phyloP scores from a whole-genome alignment of 768 basidiomycete genomes.

The Pulveroboletus sp. region DNA sequence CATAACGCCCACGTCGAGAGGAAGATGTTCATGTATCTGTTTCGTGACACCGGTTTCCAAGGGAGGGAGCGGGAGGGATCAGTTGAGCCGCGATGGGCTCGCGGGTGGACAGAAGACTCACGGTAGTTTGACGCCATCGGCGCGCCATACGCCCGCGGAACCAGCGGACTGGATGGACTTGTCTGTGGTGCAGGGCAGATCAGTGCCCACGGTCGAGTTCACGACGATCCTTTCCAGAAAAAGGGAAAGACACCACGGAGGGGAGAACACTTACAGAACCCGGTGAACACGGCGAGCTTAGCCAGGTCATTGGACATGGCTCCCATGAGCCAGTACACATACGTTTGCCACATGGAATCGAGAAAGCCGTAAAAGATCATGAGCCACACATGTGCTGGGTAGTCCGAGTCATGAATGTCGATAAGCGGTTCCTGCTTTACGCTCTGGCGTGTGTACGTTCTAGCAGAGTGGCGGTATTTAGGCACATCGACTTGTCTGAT shows the following conservation, averaged over 20 bases:
- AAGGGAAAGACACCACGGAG: too few species aligned
- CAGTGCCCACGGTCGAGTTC: background rate
- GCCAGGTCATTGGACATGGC: constrained; percentile 80
- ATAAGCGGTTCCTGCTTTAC: constrained; percentile 45
- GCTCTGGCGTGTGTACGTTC: constrained; percentile 54
- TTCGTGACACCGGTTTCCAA: background rate
- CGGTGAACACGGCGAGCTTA: constrained; percentile 76
- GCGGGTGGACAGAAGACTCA: constrained; percentile 33
- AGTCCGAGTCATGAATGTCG: constrained; percentile 55
- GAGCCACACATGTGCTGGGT: constrained; percentile 54
- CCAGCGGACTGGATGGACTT: constrained; percentile 76
- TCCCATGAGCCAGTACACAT: constrained; percentile 81
- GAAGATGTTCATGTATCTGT: constrained; percentile 66
- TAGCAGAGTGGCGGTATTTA: background rate
- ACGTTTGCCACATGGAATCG: constrained; percentile 84
- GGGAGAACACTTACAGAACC: constrained; percentile 59
- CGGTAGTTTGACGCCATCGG: constrained; percentile 60
- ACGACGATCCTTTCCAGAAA: background rate
- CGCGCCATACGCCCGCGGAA: constrained; percentile 67
- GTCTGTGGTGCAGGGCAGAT: constrained; percentile 32
- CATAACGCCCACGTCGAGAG: constrained; percentile 68
- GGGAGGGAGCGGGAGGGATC: background rate
- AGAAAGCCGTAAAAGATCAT: constrained; percentile 73
- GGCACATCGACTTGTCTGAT: background rate
- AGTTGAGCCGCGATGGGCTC: background rate